phyloP scores from a whole-genome alignment of 2,329 filamentous ascomycete genomes.

The Botryotinia narcissicola region DNA sequence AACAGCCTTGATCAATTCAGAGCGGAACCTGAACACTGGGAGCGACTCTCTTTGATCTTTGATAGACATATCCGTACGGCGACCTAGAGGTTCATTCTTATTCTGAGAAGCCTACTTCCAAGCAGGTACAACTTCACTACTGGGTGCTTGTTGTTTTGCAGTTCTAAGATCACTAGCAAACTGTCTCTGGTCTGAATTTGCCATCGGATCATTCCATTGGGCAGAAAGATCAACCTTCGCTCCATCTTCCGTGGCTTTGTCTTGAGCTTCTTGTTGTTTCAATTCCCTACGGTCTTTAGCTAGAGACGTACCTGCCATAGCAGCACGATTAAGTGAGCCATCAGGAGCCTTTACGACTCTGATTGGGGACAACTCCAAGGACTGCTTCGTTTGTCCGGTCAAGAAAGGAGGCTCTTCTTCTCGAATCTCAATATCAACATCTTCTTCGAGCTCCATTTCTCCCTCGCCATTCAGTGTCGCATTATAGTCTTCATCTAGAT shows the following conservation, averaged over 20 bases:
- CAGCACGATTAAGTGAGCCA: conserved; percentile 94
- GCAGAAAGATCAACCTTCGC: conserved; percentile 78
- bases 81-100: conserved; percentile 78
- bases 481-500: conserved; percentile 91
- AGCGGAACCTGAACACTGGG: conserved; percentile 85
- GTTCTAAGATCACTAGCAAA: conserved; percentile 86
- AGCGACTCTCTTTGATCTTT: conserved; percentile 90
- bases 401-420: conserved; percentile 97
- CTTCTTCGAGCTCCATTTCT: conserved; percentile 88
- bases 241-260: conserved; percentile 68
- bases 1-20: conserved; percentile 83
- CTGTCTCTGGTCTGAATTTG: conserved; percentile 75
- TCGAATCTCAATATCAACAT: conserved; percentile 93
- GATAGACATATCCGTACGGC: conserved; percentile 85
- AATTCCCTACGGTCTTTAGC: conserved; percentile 89
- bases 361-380: conserved; percentile 90
- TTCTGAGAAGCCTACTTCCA: conserved; percentile 85
- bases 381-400: conserved; percentile 94
- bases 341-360: conserved; percentile 96
- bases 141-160: conserved; percentile 56
- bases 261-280: conserved; percentile 82
- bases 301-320: conserved; percentile 85
- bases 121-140: conserved; percentile 72
- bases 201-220: conserved; percentile 98
- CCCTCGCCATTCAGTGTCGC: conserved; percentile 82